Conservation (phyloP, 2,329 filamentous ascomycete genomes). For the Tolypocladium album region DNA sequence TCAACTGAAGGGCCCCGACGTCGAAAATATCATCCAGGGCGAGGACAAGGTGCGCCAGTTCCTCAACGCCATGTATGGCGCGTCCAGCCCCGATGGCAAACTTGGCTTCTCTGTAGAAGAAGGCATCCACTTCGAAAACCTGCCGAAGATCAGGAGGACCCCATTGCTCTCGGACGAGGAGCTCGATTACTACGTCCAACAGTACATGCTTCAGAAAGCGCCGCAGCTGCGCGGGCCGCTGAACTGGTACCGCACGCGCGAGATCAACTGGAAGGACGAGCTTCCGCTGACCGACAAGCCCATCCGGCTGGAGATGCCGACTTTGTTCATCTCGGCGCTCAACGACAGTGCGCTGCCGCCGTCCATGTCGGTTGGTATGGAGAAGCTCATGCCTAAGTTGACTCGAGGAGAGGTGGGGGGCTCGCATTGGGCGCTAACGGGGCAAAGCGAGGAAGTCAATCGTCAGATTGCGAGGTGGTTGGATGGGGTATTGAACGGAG, state of each 20-base stretch:
- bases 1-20: constrained; percentile 59
- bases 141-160: constrained; percentile 41
- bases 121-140: constrained; percentile 54
- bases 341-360: constrained; percentile 65
- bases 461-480: constrained; percentile 57
- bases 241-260: constrained; percentile 77
- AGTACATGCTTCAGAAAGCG: constrained; percentile 49
- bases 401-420: constrained; percentile 55
- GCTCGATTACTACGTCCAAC: constrained; percentile 63
- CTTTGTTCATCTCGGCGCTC: constrained; percentile 64
- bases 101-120: constrained; percentile 44
- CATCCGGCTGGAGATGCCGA: constrained; percentile 46
- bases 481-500: constrained; percentile 20
- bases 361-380: constrained; percentile 62
- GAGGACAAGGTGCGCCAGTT: constrained; percentile 57
- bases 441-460: constrained; percentile 64
- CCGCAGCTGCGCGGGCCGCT: constrained; percentile 65
- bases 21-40: constrained; percentile 47
- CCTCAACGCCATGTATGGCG: constrained; percentile 62
- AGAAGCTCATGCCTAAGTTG: constrained; percentile 51
- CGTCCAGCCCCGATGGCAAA: constrained; percentile 43
- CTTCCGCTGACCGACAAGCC: constrained; percentile 44
- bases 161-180: constrained; percentile 58
- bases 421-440: constrained; percentile 74
- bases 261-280: constrained; percentile 72